A percentile compares a stretch with the other conserved stretches of the same genome.
These are phyloP conservation scores for Tylopilus plumbeoviolaceoides DNA, from an alignment of 768 basidiomycete species.

Conservation along the genomic window DNA sequence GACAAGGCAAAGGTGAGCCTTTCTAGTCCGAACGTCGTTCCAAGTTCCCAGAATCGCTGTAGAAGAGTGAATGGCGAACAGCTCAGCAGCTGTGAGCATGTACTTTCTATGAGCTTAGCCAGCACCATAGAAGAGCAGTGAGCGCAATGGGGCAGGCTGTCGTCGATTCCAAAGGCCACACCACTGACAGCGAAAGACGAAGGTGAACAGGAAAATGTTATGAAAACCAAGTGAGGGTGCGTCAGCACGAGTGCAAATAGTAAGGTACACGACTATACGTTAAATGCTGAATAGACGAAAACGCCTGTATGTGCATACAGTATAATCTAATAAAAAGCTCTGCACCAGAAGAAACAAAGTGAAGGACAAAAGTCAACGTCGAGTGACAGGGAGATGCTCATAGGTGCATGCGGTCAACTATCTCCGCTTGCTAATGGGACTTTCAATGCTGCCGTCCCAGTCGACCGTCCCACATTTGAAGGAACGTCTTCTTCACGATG, in stretches of 20 bases:
- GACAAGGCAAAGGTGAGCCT: constrained; percentile 20
- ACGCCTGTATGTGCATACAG: constrained; percentile 1
- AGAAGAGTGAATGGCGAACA: constrained; percentile 2
- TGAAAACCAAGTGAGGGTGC: neutral
- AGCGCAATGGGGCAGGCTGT: no score
- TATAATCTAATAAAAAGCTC: constrained; percentile 8
- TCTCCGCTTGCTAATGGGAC: constrained; percentile 1
- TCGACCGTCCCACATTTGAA: constrained; percentile 26
- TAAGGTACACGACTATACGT: constrained; percentile 2
- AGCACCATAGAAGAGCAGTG: constrained; percentile 4
- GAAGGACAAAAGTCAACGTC: neutral
- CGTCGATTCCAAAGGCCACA: no score
- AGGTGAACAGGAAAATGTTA: neutral
- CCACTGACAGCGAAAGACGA: neutral
- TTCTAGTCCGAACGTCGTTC: constrained; percentile 23
- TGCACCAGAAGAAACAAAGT: neutral
- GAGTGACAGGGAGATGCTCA: neutral
- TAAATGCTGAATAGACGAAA: constrained; percentile 4
- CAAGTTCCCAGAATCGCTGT: constrained; percentile 8
- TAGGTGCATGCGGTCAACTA: constrained; percentile 2
- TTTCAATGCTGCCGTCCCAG: constrained; percentile 19
- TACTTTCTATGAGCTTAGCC: constrained; percentile 6
- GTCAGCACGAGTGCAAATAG: neutral
- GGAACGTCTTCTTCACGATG: constrained; percentile 17
- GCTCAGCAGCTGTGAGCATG: neutral